phyloP scores from a whole-genome alignment of 148 eudicot genomes.

The Fagopyrum homotropicum region DNA sequence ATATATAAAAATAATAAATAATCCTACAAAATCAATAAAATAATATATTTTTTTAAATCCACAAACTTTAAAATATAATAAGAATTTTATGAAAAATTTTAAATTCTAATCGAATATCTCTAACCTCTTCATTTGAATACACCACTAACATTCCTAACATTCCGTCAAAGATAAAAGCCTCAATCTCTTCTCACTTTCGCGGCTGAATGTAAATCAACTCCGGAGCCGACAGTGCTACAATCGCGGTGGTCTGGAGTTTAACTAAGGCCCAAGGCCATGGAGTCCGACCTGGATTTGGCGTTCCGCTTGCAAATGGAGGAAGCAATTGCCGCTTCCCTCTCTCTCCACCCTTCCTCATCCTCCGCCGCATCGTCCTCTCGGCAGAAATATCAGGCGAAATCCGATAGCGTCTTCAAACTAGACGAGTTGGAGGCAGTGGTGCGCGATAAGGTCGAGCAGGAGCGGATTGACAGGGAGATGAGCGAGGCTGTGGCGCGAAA shows the following conservation, averaged over 20 bases:
- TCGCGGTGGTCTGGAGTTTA: neutral
- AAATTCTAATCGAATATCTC: no score
- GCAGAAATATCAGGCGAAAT: neutral
- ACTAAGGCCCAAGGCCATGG: neutral
- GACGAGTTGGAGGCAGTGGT: slow-evolving; percentile 16
- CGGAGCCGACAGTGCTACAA: neutral
- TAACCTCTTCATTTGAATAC: no score
- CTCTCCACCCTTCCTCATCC: slow-evolving; percentile 16
- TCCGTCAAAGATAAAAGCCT: no score
- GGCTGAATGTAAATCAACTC: neutral
- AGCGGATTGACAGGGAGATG: slow-evolving; percentile 28
- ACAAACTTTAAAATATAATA: no score
- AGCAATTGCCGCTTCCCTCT: slow-evolving; percentile 14
- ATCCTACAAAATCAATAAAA: no score
- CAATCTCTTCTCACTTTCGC: neutral
- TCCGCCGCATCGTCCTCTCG: neutral
- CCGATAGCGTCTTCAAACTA: neutral
- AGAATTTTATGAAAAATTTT: no score
- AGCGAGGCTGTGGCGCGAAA: slow-evolving; percentile 28
- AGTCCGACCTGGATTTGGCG: slow-evolving; percentile 11
- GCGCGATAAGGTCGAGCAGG: slow-evolving; percentile 32
- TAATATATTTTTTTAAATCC: no score
- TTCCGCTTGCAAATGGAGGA: slow-evolving; percentile 17
- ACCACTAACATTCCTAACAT: no score
- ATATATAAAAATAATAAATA: no score